Percentiles rank a stretch among this genome's conserved stretches.
Evolutionary conservation across 2,329 filamentous ascomycete species (phyloP).

Genomic region (Magnaporthiopsis rhizophila): DNA sequence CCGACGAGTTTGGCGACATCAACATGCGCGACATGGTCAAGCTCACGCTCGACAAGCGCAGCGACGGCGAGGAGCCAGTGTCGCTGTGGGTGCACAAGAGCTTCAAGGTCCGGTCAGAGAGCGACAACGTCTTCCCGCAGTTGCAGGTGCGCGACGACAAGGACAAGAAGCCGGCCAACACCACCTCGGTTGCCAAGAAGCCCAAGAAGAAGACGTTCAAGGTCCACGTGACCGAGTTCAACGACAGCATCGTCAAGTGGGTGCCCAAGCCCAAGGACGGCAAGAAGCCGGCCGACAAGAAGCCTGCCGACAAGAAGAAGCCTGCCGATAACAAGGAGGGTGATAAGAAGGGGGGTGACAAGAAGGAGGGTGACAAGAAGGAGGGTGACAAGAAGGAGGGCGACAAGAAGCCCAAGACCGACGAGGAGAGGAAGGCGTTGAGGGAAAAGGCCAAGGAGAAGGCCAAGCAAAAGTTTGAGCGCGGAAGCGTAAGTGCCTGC

Average conservation of each 20-base stretch:
- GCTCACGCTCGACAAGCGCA: background rate
- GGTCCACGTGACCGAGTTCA: conserved; percentile 1
- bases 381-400: background rate
- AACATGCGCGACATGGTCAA: background rate
- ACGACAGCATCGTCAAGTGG: background rate
- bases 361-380: background rate
- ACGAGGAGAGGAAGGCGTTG: background rate
- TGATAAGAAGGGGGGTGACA: background rate
- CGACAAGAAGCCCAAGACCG: conserved; percentile 1
- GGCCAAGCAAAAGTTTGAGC: background rate
- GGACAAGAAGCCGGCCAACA: background rate
- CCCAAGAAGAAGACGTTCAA: background rate
- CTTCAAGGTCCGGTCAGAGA: background rate
- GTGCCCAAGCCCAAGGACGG: background rate
- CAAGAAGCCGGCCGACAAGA: background rate
- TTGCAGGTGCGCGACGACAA: background rate
- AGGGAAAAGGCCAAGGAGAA: conserved; percentile 1
- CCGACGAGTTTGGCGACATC: background rate
- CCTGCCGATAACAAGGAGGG: no score
- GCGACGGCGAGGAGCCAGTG: background rate
- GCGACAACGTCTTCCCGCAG: background rate
- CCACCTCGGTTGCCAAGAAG: background rate
- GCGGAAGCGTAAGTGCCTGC: background rate
- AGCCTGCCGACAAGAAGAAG: background rate
- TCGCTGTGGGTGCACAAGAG: conserved; percentile 1